Base-by-base conservation (phyloP, 2,329 filamentous ascomycete genomes). In the Samsoniella hepiali region DNA sequence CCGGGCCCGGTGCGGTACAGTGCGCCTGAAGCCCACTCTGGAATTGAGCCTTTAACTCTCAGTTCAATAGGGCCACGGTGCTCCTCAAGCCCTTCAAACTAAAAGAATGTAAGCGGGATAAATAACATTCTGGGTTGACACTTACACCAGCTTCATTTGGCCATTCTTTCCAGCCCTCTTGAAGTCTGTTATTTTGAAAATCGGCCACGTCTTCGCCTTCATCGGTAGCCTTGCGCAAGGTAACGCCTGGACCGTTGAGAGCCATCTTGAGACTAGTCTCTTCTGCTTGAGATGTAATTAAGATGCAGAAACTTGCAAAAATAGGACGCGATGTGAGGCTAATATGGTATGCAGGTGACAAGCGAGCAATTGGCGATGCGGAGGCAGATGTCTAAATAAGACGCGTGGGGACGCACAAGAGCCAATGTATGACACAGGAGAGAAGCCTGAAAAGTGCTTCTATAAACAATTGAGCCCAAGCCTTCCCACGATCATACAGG, bases 1-100 rank as follows among this genome's bases (percentile, higher is more conserved):
- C 90, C 89, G 0, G 90, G 90, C 0, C 91, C 91, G 0, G 89
- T 93, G 31, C 91, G 84, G 73, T 88, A 94, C 0, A 95, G 80
- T 1, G 84, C 80, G 1, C 91, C 91, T 2, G 89, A 86, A 3
- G 86, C 86, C 79, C 90, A 93, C 1, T 79, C 64, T 1, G 91
- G 91, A 58, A 95, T 91, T 0, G 74, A 73, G 11, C 91, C 91
- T 44, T 78, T 80, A 5, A 94, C 81, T 0, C 71, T 69, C 13
- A 94, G 81, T 56, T 87, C 78, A 4, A 93, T 77, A 0, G 90
- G 89, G 0, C 83, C 82, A 4, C 81, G 82, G 67, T 91, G 83
- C 69, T 92, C 88, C 13, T 85, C 84, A 49, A 88, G 79, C 22
- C 82, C 84, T 63, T 91, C 84, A 69, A 92, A 92, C 88, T 91